Evolutionary conservation across 768 basidiomycete genomes (phyloP).

Genomic region (Peribolospora baueri): DNA sequence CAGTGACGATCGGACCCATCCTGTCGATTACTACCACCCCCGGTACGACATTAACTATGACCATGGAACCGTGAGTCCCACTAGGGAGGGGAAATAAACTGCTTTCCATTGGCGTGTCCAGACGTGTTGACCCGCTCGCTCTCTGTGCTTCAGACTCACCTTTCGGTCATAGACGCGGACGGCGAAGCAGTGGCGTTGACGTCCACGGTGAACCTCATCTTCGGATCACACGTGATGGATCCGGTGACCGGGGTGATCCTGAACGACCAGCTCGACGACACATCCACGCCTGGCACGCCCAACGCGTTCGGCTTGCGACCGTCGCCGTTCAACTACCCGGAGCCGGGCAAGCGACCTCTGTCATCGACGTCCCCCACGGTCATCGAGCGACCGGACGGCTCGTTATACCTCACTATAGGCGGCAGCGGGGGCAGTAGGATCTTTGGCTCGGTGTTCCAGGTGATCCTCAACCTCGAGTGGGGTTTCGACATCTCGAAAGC

Average conservation of each 20-base stretch:
- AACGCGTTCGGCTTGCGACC: slow-evolving; percentile 58
- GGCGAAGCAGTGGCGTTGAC: slow-evolving; percentile 70
- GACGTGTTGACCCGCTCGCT: background rate
- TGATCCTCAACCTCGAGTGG: slow-evolving; percentile 44
- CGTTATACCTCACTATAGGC: slow-evolving; percentile 48
- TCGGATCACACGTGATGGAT: slow-evolving; percentile 71
- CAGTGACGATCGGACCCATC: slow-evolving; percentile 62
- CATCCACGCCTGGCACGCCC: slow-evolving; percentile 57
- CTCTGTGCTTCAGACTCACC: slow-evolving; percentile 38
- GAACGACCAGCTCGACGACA: slow-evolving; percentile 82
- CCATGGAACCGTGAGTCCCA: slow-evolving; percentile 52
- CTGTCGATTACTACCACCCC: slow-evolving; percentile 59
- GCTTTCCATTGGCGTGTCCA: too few relatives aligned
- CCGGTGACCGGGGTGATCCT: slow-evolving; percentile 65
- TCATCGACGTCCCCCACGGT: slow-evolving; percentile 67
- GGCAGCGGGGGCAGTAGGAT: slow-evolving; percentile 76
- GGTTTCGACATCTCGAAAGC: slow-evolving; percentile 55
- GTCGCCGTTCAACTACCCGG: slow-evolving; percentile 46
- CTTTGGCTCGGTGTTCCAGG: slow-evolving; percentile 53
- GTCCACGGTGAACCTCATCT: slow-evolving; percentile 68
- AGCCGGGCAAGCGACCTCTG: slow-evolving; percentile 63
- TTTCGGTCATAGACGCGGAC: slow-evolving; percentile 52
- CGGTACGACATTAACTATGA: slow-evolving; percentile 49
- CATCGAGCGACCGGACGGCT: slow-evolving; percentile 46
- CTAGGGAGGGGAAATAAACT: too few relatives aligned